Percentiles rank a stretch among this genome's conserved stretches.
Conservation (phyloP, 2,329 filamentous ascomycete genomes). For the Xylaria arbuscula region DNA sequence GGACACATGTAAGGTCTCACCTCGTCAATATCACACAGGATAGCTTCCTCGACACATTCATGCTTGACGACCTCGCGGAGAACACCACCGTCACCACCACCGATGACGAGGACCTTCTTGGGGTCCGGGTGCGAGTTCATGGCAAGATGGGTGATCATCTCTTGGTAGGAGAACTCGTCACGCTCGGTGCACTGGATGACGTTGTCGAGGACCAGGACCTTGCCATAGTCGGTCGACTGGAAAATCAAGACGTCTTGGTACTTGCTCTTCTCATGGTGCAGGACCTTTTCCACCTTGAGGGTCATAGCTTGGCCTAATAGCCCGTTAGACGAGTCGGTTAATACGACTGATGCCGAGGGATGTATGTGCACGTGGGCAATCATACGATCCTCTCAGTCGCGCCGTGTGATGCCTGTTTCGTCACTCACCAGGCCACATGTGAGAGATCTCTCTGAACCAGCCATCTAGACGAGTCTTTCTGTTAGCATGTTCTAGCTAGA, state of each 20-base stretch:
- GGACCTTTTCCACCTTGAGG: constrained; percentile 94
- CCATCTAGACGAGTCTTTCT: constrained; percentile 74
- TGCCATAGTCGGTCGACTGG: constrained; percentile 96
- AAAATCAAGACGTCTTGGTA: constrained; percentile 99
- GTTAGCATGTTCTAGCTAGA: constrained; percentile 19
- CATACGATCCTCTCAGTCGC: not conserved
- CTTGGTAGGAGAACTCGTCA: constrained; percentile 99
- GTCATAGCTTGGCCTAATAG: constrained; percentile 93
- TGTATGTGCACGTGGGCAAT: not conserved
- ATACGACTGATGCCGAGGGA: not conserved
- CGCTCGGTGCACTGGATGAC: constrained; percentile 99
- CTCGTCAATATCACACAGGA: constrained; percentile 98
- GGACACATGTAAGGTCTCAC: constrained; percentile 58
- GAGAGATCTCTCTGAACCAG: constrained; percentile 99
- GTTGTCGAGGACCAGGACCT: constrained; percentile 96
- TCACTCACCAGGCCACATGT: constrained; percentile 88
- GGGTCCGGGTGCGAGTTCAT: constrained; percentile 99
- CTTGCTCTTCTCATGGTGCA: constrained; percentile 99
- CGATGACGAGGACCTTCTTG: constrained; percentile 98
- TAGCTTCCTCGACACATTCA: constrained; percentile 93
- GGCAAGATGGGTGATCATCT: constrained; percentile 99
- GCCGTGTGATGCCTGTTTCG: not conserved
- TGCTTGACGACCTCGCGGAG: constrained; percentile 99
- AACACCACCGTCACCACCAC: constrained; percentile 96
- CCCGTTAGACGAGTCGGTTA: constrained; percentile 21